These are phyloP conservation scores for Zelonia costaricensis DNA, from an alignment of 208 protist species.

Conservation along the genomic window DNA sequence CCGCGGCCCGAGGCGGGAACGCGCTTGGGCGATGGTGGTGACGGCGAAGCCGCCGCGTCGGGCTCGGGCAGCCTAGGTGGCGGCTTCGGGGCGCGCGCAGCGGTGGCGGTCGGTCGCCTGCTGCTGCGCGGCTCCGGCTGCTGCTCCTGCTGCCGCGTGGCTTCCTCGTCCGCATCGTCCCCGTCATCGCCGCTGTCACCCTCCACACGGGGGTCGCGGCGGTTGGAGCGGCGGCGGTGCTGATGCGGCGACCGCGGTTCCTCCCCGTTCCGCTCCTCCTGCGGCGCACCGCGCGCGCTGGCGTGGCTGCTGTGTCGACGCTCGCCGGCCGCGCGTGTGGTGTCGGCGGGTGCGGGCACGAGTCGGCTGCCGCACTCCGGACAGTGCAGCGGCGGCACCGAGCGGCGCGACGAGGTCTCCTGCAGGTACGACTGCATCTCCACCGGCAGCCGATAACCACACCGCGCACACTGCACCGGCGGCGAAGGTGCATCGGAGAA, in stretches of 20 bases:
- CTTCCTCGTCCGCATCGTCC: no score
- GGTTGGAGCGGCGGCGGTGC: neutral
- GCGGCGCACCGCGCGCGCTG: no score
- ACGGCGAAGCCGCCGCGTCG: no score
- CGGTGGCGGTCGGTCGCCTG: no score
- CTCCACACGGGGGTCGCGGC: neutral
- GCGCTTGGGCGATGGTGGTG: no score
- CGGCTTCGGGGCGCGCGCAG: no score
- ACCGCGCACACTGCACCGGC: conserved; percentile 5
- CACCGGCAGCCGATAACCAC: conserved; percentile 15
- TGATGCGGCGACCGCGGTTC: neutral
- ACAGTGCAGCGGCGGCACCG: conserved; percentile 16
- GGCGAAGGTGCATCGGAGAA: no score
- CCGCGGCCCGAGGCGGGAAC: no score
- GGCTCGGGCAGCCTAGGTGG: no score
- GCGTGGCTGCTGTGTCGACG: no score
- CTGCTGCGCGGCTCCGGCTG: neutral
- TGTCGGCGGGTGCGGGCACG: neutral
- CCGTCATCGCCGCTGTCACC: neutral
- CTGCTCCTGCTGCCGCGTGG: neutral
- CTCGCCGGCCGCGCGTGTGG: neutral
- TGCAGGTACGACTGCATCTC: conserved; percentile 16
- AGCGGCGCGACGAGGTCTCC: conserved; percentile 12
- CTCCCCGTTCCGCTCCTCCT: neutral
- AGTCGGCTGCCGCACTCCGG: conserved; percentile 16